phyloP scores from a whole-genome alignment of 495 filamentous ascomycete genomes.

The Amorphotheca resinae region DNA sequence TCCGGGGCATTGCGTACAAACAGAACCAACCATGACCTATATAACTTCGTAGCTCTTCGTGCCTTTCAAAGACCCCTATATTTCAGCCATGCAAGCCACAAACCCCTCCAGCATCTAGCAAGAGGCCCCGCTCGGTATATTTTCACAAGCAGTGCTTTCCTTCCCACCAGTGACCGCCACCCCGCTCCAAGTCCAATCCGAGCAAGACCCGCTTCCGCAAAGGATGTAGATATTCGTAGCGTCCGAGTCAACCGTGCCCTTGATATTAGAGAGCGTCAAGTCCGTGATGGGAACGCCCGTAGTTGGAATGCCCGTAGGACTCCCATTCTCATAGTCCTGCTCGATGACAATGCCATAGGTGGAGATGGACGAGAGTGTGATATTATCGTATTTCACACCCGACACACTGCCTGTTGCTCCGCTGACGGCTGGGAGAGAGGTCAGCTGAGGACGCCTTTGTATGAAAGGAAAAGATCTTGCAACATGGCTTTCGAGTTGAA shows the following conservation, averaged over 20 bases:
- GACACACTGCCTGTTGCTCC: constrained; percentile 43
- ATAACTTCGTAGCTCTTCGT: too few relatives aligned
- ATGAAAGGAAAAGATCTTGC: not conserved
- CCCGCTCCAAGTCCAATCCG: constrained; percentile 37
- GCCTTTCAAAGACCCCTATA: too few relatives aligned
- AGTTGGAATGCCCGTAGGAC: constrained; percentile 47
- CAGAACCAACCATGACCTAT: too few relatives aligned
- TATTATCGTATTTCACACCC: constrained; percentile 45
- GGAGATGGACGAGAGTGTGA: constrained; percentile 42
- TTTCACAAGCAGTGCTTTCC: constrained; percentile 29
- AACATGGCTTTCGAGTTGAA: too few relatives aligned
- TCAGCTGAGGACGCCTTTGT: not conserved
- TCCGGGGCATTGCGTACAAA: too few relatives aligned
- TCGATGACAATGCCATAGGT: constrained; percentile 55
- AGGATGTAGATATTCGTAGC: constrained; percentile 41
- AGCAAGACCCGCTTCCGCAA: constrained; percentile 35
- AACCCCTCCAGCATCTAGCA: constrained; percentile 28
- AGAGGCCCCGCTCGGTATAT: constrained; percentile 29
- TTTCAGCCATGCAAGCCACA: too few relatives aligned
- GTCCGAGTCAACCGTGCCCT: constrained; percentile 33
- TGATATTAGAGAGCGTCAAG: constrained; percentile 39
- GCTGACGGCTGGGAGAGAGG: constrained; percentile 22
- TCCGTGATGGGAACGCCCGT: constrained; percentile 49
- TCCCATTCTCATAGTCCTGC: constrained; percentile 57
- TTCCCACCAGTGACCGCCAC: constrained; percentile 36